A percentile compares a stretch with the other conserved stretches of the same genome.
phyloP scores from a whole-genome alignment of 352 stramenopile genomes.

The Elongisporangium prolatum region DNA sequence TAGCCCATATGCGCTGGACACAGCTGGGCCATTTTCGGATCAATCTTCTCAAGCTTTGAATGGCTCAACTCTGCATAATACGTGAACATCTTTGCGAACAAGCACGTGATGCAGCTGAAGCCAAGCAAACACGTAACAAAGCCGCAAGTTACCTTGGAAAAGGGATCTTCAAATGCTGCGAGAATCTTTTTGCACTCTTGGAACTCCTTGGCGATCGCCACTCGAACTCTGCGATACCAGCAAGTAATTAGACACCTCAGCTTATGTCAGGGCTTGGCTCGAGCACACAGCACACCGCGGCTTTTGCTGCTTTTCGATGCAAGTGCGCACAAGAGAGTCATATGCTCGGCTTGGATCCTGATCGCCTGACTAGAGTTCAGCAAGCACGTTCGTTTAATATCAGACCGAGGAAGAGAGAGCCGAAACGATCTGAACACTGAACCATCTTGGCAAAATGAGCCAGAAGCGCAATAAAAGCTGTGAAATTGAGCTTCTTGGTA shows the following conservation, averaged over 20 bases:
- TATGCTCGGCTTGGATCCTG: constrained; percentile 44
- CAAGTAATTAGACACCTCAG: not conserved
- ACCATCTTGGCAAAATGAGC: constrained; percentile 71
- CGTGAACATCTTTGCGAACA: constrained; percentile 36
- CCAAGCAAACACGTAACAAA: not conserved
- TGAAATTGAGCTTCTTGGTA: constrained; percentile 68
- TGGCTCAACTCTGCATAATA: constrained; percentile 49
- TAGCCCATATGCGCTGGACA: constrained; percentile 64
- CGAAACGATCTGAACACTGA: not conserved
- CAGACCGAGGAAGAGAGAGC: not conserved
- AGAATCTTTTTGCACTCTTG: constrained; percentile 67
- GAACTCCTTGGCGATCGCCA: constrained; percentile 40
- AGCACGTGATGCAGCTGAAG: not conserved
- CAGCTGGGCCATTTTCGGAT: constrained; percentile 38
- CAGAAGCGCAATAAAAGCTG: constrained; percentile 60
- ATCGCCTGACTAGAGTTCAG: constrained; percentile 41
- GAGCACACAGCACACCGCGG: constrained; percentile 14
- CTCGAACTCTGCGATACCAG: constrained; percentile 24
- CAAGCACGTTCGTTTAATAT: constrained; percentile 1
- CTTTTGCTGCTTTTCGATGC: constrained; percentile 66
- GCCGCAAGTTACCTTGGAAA: constrained; percentile 30
- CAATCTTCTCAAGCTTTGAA: constrained; percentile 61
- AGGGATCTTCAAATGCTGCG: constrained; percentile 50
- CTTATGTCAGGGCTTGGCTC: not conserved
- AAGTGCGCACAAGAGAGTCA: constrained; percentile 59